Conservation (phyloP, 768 basidiomycete genomes). For the Pisolithus albus region DNA sequence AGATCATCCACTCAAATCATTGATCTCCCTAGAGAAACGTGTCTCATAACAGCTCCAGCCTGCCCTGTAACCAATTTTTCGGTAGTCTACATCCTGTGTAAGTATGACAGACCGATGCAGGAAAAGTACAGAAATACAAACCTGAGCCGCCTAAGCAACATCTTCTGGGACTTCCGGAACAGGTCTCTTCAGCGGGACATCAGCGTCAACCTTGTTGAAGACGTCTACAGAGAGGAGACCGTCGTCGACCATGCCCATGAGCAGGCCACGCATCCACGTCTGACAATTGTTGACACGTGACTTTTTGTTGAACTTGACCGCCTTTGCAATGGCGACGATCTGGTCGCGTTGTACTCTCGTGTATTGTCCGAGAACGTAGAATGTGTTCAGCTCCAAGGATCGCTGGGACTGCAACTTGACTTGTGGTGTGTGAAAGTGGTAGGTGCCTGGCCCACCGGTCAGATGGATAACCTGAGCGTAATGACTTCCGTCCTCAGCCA, state of each 20-base stretch:
- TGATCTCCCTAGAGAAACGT: too few relatives aligned
- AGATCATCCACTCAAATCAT: too few relatives aligned
- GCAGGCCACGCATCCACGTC: slow-evolving; percentile 11
- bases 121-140: too few relatives aligned
- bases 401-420: neutral
- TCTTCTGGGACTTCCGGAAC: slow-evolving; percentile 1
- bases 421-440: slow-evolving; percentile 1
- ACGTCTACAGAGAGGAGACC: slow-evolving; percentile 8
- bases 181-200: slow-evolving; percentile 7
- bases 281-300: slow-evolving; percentile 12
- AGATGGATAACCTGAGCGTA: slow-evolving; percentile 1
- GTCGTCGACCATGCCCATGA: slow-evolving; percentile 11
- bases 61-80: too few relatives aligned
- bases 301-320: slow-evolving; percentile 6
- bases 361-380: neutral
- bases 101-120: too few relatives aligned
- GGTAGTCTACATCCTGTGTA: too few relatives aligned
- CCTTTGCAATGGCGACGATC: slow-evolving; percentile 6
- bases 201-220: slow-evolving; percentile 8
- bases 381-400: neutral
- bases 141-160: neutral
- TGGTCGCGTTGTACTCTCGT: slow-evolving; percentile 6
- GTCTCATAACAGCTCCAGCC: too few relatives aligned
- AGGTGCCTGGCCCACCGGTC: slow-evolving; percentile 3
- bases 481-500: neutral